These are phyloP conservation scores for Solanum paucissectum DNA, from an alignment of 257 asterid genomes.

Conservation along the genomic window DNA sequence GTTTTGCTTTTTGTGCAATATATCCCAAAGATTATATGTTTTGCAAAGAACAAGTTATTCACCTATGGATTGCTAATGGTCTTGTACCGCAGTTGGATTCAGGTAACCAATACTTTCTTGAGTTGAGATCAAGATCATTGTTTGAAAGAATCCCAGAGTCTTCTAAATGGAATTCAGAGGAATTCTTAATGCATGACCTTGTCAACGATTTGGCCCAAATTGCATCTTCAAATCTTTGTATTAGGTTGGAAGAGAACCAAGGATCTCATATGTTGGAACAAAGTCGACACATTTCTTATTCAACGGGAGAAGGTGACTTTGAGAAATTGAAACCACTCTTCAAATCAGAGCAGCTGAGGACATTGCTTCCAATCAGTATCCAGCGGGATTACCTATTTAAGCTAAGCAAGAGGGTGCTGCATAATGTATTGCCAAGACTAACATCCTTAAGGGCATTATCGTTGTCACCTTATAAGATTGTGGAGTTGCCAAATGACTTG, in stretches of 20 bases:
- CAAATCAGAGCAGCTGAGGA: not conserved
- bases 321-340: not conserved
- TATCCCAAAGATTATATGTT: constrained; percentile 14
- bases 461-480: not conserved
- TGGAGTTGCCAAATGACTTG: not conserved
- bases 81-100: not conserved
- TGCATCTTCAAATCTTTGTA: not conserved
- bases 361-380: not conserved
- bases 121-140: not conserved
- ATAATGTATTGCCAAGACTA: not conserved
- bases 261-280: no score
- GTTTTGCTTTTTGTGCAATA: constrained; percentile 18
- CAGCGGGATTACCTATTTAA: accelerated
- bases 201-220: not conserved
- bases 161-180: not conserved
- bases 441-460: constrained; percentile 1
- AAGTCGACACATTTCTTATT: not conserved
- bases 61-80: constrained; percentile 10
- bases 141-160: not conserved
- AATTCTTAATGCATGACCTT: constrained; percentile 1
- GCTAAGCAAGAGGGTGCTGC: not conserved
- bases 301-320: not conserved
- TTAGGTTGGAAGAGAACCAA: not conserved
- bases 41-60: not conserved
- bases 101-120: not conserved